Evolutionary conservation across 495 filamentous ascomycete species (phyloP).

Genomic region (Trypethelium eluteriae): DNA sequence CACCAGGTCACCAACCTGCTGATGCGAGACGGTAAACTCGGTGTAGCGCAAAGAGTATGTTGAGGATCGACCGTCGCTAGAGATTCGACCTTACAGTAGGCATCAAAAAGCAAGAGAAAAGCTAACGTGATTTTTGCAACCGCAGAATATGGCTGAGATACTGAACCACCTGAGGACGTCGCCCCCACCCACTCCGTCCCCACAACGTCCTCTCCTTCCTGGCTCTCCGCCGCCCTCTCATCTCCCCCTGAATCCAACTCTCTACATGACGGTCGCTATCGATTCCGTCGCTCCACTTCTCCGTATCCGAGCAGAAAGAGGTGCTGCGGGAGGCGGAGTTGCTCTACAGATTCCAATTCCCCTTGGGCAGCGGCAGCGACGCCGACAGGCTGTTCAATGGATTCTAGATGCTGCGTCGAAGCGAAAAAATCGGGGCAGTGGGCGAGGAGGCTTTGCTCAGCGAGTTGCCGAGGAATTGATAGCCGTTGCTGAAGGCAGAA

Average conservation of each 20-base stretch:
- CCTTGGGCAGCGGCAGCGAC: conserved; percentile 61
- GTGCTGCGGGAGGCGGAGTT: conserved; percentile 75
- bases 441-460: conserved; percentile 57
- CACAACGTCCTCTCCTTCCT: conserved; percentile 61
- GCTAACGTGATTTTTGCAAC: conserved; percentile 11
- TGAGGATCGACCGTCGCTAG: not conserved
- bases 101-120: not conserved
- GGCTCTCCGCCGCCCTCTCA: conserved; percentile 63
- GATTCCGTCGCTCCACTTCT: conserved; percentile 92
- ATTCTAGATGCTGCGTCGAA: conserved; percentile 74
- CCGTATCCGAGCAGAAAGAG: conserved; percentile 64
- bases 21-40: conserved; percentile 83
- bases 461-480: conserved; percentile 83
- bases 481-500: conserved; percentile 77
- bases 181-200: conserved; percentile 62
- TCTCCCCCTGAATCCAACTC: conserved; percentile 37
- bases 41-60: conserved; percentile 70
- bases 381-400: conserved; percentile 73
- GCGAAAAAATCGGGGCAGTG: conserved; percentile 56
- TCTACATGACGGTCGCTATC: conserved; percentile 63
- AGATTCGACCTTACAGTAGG: not conserved
- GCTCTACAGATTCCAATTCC: conserved; percentile 78
- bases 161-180: conserved; percentile 81
- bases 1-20: conserved; percentile 80
- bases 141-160: conserved; percentile 74